phyloP scores from a whole-genome alignment of 2,329 filamentous ascomycete species.

The Chrysosporium keratinophilum region DNA sequence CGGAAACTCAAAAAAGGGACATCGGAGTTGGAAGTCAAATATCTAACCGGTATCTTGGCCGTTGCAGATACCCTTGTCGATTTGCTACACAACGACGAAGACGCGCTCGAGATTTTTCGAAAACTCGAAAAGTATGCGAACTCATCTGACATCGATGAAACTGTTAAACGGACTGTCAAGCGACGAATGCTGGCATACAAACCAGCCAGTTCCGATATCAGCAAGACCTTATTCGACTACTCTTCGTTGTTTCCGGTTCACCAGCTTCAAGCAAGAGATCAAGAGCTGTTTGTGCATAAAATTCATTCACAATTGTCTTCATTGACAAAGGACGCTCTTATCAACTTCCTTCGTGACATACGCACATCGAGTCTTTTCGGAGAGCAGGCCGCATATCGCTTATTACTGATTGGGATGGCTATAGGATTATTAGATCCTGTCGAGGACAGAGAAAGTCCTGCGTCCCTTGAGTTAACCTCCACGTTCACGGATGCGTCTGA shows the following conservation, averaged over 20 bases:
- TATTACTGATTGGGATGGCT: conserved; percentile 31
- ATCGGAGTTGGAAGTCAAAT: conserved; percentile 24
- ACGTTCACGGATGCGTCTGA: conserved; percentile 29
- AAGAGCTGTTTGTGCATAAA: conserved; percentile 29
- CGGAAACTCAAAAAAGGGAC: conserved; percentile 26
- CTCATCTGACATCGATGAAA: conserved; percentile 25
- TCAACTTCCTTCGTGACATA: conserved; percentile 25
- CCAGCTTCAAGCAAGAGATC: conserved; percentile 31
- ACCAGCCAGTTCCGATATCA: conserved; percentile 12
- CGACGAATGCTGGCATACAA: conserved; percentile 28
- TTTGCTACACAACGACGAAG: conserved; percentile 25
- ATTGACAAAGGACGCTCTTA: conserved; percentile 25
- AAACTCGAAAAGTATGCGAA: conserved; percentile 29
- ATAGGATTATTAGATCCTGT: conserved; percentile 25
- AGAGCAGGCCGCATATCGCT: conserved; percentile 24
- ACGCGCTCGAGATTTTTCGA: conserved; percentile 28
- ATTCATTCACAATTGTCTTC: conserved; percentile 27
- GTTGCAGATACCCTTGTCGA: conserved; percentile 34
- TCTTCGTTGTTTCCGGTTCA: conserved; percentile 29
- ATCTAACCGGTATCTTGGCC: conserved; percentile 29
- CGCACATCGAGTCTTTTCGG: conserved; percentile 24
- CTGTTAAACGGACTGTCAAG: conserved; percentile 24
- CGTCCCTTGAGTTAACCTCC: conserved; percentile 28
- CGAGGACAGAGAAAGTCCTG: conserved; percentile 31
- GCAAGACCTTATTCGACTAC: conserved; percentile 17